These are phyloP conservation scores for Tulasnella sp. DNA, from an alignment of 768 basidiomycete species.

Conservation along the genomic window DNA sequence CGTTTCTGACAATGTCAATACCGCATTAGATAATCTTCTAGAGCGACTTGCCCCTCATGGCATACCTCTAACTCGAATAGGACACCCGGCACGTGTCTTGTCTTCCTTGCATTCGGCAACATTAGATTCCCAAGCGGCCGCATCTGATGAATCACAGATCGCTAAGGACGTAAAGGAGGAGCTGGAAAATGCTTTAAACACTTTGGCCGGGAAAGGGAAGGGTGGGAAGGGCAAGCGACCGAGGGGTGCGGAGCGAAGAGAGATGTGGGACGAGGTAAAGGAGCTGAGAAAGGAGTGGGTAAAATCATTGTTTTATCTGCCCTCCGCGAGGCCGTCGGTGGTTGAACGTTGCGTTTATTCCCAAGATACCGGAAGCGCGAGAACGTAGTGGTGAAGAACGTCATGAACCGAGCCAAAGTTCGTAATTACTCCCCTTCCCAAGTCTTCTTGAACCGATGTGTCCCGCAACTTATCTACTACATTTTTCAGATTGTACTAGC, in stretches of 20 bases:
- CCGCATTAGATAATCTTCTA: slow-evolving; percentile 67
- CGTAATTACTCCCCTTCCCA: not conserved
- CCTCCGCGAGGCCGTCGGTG: no score
- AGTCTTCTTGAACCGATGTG: not conserved
- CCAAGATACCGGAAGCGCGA: slow-evolving; percentile 80
- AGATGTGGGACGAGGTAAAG: slow-evolving; percentile 79
- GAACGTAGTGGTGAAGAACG: slow-evolving; percentile 68
- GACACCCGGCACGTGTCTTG: slow-evolving; percentile 92
- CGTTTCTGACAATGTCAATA: not conserved
- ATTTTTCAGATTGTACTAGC: slow-evolving; percentile 65
- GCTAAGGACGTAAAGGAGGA: slow-evolving; percentile 86
- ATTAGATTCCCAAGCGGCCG: slow-evolving; percentile 58
- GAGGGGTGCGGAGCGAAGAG: slow-evolving; percentile 49
- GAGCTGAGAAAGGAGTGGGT: slow-evolving; percentile 82
- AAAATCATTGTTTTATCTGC: no score
- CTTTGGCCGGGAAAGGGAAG: slow-evolving; percentile 64
- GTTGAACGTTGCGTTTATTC: not conserved
- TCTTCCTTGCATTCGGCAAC: slow-evolving; percentile 38
- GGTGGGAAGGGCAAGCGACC: slow-evolving; percentile 38
- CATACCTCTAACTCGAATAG: slow-evolving; percentile 63
- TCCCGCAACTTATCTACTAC: not conserved
- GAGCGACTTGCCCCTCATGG: slow-evolving; percentile 48
- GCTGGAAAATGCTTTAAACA: slow-evolving; percentile 54
- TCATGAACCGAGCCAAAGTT: slow-evolving; percentile 71
- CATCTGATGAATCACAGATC: slow-evolving; percentile 69